These are phyloP conservation scores for Copromyces sp. DNA, from an alignment of 495 filamentous ascomycete genomes.

Conservation along the genomic window DNA sequence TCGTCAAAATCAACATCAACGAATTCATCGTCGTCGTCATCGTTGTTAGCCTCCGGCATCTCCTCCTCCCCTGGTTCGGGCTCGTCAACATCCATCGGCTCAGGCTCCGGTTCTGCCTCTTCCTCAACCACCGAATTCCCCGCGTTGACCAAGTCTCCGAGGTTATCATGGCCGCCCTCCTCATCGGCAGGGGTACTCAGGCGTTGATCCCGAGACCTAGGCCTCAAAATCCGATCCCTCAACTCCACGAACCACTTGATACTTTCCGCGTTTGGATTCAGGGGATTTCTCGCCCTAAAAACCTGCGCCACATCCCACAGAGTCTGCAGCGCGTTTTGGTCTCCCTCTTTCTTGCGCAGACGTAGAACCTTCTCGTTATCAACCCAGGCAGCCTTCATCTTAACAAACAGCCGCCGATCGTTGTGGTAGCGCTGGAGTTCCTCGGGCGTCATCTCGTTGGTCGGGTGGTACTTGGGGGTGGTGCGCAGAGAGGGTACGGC, in stretches of 20 bases:
- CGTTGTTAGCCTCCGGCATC: not conserved
- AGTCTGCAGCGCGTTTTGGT: not conserved
- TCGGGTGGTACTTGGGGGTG: constrained; percentile 5
- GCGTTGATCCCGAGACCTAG: not conserved
- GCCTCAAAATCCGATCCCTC: not conserved
- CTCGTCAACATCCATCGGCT: not conserved
- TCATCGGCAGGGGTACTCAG: not conserved
- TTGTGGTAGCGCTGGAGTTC: not conserved
- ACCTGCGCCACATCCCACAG: constrained; percentile 12
- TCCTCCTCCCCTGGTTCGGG: not conserved
- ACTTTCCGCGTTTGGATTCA: not conserved
- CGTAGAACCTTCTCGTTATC: not conserved
- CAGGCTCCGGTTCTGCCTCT: not conserved
- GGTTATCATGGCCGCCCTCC: not conserved
- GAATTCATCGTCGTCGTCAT: not conserved
- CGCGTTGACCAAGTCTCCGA: not conserved
- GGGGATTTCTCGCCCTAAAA: not conserved
- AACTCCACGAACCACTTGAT: constrained; percentile 6
- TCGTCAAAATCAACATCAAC: not conserved
- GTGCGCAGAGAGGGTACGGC: constrained; percentile 1
- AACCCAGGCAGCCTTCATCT: constrained; percentile 6
- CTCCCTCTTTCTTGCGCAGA: not conserved
- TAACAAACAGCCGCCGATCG: not conserved
- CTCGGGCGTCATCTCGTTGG: constrained; percentile 4
- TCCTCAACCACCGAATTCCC: not conserved